Evolutionary conservation across 2,329 filamentous ascomycete species (phyloP).

Genomic region (Aphanocladium album): DNA sequence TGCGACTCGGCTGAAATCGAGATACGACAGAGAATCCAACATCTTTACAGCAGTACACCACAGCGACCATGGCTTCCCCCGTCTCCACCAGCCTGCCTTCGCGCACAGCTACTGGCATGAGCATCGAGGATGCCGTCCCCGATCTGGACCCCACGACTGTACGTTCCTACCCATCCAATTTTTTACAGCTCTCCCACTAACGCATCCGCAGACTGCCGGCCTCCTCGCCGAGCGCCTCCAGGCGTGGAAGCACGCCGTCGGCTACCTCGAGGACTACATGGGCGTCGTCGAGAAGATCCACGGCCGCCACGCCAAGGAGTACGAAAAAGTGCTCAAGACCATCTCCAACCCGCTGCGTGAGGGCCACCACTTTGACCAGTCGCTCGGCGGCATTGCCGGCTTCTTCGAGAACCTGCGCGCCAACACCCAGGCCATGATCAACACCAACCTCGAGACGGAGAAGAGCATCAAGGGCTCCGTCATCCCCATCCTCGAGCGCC

Average conservation of each 20-base stretch:
- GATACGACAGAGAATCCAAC: neutral
- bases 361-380: slow-evolving; percentile 89
- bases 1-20: neutral
- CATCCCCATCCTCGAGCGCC: slow-evolving; percentile 79
- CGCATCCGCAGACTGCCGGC: slow-evolving; percentile 56
- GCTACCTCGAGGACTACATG: slow-evolving; percentile 88
- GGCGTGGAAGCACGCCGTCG: slow-evolving; percentile 94
- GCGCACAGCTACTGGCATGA: slow-evolving; percentile 42
- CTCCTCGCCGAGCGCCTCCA: slow-evolving; percentile 82
- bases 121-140: slow-evolving; percentile 54
- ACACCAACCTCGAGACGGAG: slow-evolving; percentile 85
- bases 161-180: slow-evolving; percentile 24
- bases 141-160: slow-evolving; percentile 55
- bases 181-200: neutral
- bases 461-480: slow-evolving; percentile 84
- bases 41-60: neutral
- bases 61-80: slow-evolving; percentile 9
- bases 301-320: slow-evolving; percentile 82
- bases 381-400: slow-evolving; percentile 77
- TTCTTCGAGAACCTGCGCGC: slow-evolving; percentile 91
- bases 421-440: slow-evolving; percentile 88
- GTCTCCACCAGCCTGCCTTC: slow-evolving; percentile 33
- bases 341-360: slow-evolving; percentile 82
- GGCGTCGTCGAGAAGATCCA: slow-evolving; percentile 80
- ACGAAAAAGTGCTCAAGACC: slow-evolving; percentile 91